Evolutionary conservation across 2,329 filamentous ascomycete genomes (phyloP).

Genomic region (Remersonia thermophila): DNA sequence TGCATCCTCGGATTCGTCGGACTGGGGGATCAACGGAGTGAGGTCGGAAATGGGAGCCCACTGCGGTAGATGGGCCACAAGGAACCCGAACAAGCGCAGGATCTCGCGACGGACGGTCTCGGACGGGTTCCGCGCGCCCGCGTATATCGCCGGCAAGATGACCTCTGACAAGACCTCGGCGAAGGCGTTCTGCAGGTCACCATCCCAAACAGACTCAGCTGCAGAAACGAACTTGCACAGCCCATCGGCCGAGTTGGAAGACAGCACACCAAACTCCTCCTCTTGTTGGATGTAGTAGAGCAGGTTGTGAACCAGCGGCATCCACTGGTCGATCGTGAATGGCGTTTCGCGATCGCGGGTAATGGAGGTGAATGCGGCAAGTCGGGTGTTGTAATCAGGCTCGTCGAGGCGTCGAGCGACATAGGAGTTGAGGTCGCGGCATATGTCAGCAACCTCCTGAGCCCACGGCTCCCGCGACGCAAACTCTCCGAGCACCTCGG

Average conservation of each 20-base stretch:
- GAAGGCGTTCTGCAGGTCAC: slow-evolving; percentile 35
- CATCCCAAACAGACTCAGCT: slow-evolving; percentile 32
- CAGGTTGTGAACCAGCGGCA: slow-evolving; percentile 78
- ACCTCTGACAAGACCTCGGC: slow-evolving; percentile 48
- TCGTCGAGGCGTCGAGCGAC: slow-evolving; percentile 62
- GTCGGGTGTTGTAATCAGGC: slow-evolving; percentile 73
- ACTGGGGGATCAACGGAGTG: slow-evolving; percentile 47
- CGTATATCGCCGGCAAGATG: slow-evolving; percentile 63
- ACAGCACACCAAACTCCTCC: slow-evolving; percentile 76
- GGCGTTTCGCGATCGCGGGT: slow-evolving; percentile 46
- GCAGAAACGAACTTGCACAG: slow-evolving; percentile 67
- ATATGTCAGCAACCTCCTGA: slow-evolving; percentile 54
- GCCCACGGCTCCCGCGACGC: slow-evolving; percentile 51
- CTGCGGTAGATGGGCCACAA: slow-evolving; percentile 57
- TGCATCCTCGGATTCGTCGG: slow-evolving; percentile 51
- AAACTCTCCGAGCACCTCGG: slow-evolving; percentile 59
- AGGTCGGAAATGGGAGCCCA: slow-evolving; percentile 67
- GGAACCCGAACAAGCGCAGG: slow-evolving; percentile 63
- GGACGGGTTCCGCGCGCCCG: slow-evolving; percentile 63
- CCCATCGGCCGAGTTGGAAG: slow-evolving; percentile 66
- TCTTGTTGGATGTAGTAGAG: slow-evolving; percentile 75
- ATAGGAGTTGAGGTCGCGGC: slow-evolving; percentile 70
- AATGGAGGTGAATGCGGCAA: slow-evolving; percentile 63
- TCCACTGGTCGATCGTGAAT: slow-evolving; percentile 66
- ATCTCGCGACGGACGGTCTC: slow-evolving; percentile 79